Evolutionary conservation across 805 yeast genomes (phyloP).

Genomic region (Wickerhamiella sorbophila): DNA sequence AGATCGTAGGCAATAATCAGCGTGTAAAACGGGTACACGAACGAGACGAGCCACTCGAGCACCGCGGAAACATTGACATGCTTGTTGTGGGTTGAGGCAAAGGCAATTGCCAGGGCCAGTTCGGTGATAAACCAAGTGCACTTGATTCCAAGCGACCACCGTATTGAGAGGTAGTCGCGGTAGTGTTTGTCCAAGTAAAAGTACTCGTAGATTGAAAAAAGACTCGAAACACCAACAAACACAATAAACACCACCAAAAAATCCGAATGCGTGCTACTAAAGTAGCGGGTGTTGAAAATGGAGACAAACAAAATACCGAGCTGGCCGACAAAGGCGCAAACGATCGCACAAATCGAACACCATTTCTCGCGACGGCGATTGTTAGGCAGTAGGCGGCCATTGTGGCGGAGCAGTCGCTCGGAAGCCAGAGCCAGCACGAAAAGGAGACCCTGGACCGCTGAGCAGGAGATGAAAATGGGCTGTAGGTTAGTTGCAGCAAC

Average conservation of each 20-base stretch:
- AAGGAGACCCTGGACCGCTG: conserved; percentile 64
- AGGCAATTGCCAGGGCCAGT: conserved; percentile 26
- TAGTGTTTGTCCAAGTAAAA: conserved; percentile 34
- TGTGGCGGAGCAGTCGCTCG: conserved; percentile 48
- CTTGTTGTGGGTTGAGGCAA: conserved; percentile 27
- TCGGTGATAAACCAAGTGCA: conserved; percentile 41
- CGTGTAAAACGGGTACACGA: conserved; percentile 63
- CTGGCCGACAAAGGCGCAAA: conserved; percentile 44
- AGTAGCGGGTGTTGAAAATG: conserved; percentile 49
- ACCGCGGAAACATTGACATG: conserved; percentile 39
- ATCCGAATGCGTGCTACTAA: conserved; percentile 38
- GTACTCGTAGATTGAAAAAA: conserved; percentile 34
- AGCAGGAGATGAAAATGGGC: conserved; percentile 69
- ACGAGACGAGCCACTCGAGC: conserved; percentile 81
- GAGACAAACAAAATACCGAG: conserved; percentile 62
- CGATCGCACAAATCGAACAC: conserved; percentile 32
- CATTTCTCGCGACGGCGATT: conserved; percentile 31
- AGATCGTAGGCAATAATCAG: conserved; percentile 55
- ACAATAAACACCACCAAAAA: conserved; percentile 66
- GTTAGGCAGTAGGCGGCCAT: conserved; percentile 42
- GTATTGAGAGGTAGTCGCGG: conserved; percentile 20
- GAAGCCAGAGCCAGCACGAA: conserved; percentile 47
- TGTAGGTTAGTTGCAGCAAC: conserved; percentile 79
- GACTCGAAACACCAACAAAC: conserved; percentile 41
- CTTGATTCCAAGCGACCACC: conserved; percentile 36